Conservation (phyloP, 768 basidiomycete genomes). For the Cantharellus anzutake region DNA sequence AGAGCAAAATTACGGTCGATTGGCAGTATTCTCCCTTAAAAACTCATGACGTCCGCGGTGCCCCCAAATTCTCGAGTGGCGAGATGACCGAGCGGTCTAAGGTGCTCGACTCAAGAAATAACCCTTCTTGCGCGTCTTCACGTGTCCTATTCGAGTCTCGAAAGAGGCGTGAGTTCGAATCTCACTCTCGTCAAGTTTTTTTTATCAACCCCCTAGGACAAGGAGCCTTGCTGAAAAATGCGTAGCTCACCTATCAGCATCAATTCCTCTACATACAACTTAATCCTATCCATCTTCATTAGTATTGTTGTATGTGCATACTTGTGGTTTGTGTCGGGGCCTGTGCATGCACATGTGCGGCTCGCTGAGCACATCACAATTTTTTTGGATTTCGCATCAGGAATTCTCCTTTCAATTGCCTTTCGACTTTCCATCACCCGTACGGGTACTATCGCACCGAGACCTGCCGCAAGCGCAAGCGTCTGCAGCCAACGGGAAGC, state of each 20-base stretch:
- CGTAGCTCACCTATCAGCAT: background rate
- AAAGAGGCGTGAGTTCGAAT: background rate
- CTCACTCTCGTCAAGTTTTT: background rate
- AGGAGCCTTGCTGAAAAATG: background rate
- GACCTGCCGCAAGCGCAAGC: background rate
- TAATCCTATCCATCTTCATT: background rate
- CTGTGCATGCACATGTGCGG: background rate
- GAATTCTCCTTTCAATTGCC: background rate
- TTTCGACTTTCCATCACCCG: background rate
- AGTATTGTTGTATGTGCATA: background rate
- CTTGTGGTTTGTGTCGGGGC: background rate
- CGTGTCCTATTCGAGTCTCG: background rate
- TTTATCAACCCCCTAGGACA: background rate
- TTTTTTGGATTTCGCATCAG: background rate
- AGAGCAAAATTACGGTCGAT: too few relatives aligned
- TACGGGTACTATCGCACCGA: background rate
- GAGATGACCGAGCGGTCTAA: conserved; percentile 83
- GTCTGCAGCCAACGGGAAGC: background rate
- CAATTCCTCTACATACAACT: background rate
- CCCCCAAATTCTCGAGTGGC: conserved; percentile 10
- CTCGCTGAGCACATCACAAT: background rate
- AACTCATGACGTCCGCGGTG: too few relatives aligned
- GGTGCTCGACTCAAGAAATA: conserved; percentile 25
- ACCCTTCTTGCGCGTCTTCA: background rate
- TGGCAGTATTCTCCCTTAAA: too few relatives aligned